Evolutionary conservation across 352 stramenopile genomes (phyloP).

Genomic region (Pythium insidiosum): DNA sequence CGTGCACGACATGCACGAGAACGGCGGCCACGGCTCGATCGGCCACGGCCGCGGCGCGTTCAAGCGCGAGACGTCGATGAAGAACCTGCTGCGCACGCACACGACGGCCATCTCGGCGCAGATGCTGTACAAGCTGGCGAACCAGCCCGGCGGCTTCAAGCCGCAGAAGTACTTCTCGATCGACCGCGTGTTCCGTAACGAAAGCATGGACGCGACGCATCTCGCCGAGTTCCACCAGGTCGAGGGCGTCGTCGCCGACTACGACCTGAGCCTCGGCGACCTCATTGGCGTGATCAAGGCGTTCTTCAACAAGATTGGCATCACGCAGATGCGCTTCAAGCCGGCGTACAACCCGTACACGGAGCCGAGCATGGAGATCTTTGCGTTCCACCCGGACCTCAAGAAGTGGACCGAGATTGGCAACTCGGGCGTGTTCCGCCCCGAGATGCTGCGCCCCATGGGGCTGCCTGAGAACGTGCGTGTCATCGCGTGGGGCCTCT

Average conservation of each 20-base stretch:
- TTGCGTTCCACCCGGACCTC: constrained; percentile 99
- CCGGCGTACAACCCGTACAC: constrained; percentile 99
- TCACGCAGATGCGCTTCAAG: constrained; percentile 99
- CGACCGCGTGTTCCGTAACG: constrained; percentile 99
- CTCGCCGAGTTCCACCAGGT: constrained; percentile 99
- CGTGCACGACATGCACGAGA: constrained; percentile 98
- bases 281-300: constrained; percentile 99
- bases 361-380: constrained; percentile 99
- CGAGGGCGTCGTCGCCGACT: constrained; percentile 98
- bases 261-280: constrained; percentile 97
- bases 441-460: constrained; percentile 99
- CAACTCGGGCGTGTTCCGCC: constrained; percentile 99
- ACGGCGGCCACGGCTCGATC: constrained; percentile 94
- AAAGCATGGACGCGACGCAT: constrained; percentile 99
- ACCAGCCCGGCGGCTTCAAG: constrained; percentile 94
- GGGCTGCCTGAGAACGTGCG: constrained; percentile 97
- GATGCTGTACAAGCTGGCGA: constrained; percentile 98
- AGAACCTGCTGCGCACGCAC: constrained; percentile 99
- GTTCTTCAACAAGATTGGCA: constrained; percentile 99
- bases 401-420: constrained; percentile 99
- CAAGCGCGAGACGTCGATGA: constrained; percentile 95
- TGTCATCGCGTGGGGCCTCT: constrained; percentile 99
- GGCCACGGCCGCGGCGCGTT: constrained; percentile 82
- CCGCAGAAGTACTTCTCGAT: constrained; percentile 99
- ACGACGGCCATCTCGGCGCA: constrained; percentile 98